phyloP scores from a whole-genome alignment of 2,329 filamentous ascomycete species.

The Pseudogymnoascus sp. region DNA sequence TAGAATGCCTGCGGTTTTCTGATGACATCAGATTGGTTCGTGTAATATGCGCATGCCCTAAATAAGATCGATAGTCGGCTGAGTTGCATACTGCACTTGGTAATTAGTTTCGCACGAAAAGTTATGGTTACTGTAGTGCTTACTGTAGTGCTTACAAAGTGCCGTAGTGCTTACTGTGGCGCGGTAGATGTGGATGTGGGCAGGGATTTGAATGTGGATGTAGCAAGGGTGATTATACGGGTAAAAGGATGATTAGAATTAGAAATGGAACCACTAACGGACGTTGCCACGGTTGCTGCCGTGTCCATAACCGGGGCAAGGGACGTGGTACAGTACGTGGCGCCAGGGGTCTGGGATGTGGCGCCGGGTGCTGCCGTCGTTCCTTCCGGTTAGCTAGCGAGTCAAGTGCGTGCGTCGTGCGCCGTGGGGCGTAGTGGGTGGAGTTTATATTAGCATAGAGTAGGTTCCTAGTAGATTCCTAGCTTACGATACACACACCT shows the following conservation, averaged over 20 bases:
- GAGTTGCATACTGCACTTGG: neutral
- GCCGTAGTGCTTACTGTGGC: neutral
- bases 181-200: neutral
- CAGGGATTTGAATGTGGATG: neutral
- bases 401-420: neutral
- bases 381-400: neutral
- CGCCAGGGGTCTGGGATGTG: too few species aligned
- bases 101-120: neutral
- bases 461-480: too few species aligned
- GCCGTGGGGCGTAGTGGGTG: neutral
- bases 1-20: neutral
- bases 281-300: neutral
- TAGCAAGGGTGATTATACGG: neutral
- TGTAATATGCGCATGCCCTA: neutral
- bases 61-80: neutral
- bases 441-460: too few species aligned
- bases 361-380: too few species aligned
- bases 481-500: too few species aligned
- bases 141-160: too few species aligned
- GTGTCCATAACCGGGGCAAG: too few species aligned
- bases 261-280: neutral
- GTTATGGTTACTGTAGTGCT: neutral
- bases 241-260: neutral
- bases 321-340: too few species aligned
- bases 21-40: neutral